Evolutionary conservation across 441 rosid genomes (phyloP).

Genomic region (Pelargonium exstipulatum): DNA sequence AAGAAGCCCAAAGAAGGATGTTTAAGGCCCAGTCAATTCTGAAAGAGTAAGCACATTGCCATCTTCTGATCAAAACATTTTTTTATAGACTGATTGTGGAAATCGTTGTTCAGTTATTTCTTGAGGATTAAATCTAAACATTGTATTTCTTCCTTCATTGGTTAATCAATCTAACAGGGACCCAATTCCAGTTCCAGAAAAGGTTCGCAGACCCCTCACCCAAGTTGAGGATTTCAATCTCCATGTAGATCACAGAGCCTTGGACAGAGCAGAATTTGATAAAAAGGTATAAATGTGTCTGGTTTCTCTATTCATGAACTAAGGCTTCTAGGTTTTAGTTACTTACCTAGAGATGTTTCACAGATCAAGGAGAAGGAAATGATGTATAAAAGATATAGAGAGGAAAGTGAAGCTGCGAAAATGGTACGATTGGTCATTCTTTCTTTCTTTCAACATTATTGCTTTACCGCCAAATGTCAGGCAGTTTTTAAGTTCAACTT

Average conservation of each 20-base stretch:
- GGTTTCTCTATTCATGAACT: neutral
- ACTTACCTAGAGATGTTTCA: neutral
- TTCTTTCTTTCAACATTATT: neutral
- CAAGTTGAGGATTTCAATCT: conserved; percentile 69
- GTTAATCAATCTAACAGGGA: conserved; percentile 41
- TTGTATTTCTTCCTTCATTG: neutral
- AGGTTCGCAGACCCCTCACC: conserved; percentile 76
- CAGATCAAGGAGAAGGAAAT: conserved; percentile 90
- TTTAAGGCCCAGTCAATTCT: conserved; percentile 77
- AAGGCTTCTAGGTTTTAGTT: neutral
- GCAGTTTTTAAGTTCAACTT: neutral
- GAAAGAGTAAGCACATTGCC: conserved; percentile 48
- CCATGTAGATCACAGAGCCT: conserved; percentile 64
- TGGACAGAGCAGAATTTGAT: conserved; percentile 84
- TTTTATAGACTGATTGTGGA: no score
- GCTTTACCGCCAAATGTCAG: neutral
- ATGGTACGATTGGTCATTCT: conserved; percentile 41
- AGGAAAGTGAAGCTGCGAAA: conserved; percentile 74
- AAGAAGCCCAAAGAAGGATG: conserved; percentile 63
- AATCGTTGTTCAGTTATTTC: no score
- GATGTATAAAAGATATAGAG: conserved; percentile 82
- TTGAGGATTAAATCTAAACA: no score
- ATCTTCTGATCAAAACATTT: no score
- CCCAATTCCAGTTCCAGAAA: conserved; percentile 84
- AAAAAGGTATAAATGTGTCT: conserved; percentile 48